phyloP scores from a whole-genome alignment of 352 stramenopile genomes.

The Pythium monospermum region DNA sequence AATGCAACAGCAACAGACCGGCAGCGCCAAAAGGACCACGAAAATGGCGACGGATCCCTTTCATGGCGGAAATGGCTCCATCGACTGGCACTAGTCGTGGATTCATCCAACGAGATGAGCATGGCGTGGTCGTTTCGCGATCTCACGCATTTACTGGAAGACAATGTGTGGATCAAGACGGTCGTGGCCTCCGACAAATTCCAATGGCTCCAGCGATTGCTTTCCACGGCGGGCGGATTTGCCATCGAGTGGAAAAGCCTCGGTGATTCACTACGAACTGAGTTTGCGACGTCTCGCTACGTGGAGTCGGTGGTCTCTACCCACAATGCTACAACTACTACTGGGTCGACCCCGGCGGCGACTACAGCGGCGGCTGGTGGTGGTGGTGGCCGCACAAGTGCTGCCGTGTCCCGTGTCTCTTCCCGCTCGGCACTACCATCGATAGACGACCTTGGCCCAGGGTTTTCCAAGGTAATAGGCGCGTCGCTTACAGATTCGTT shows the following conservation, averaged over 20 bases:
- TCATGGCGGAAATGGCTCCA: constrained; percentile 16
- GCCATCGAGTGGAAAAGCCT: constrained; percentile 43
- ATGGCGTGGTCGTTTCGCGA: constrained; percentile 33
- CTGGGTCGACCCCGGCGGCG: too few species aligned
- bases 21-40: neutral
- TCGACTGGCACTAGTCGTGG: constrained; percentile 22
- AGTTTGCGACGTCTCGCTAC: constrained; percentile 33
- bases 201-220: constrained; percentile 22
- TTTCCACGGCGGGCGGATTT: constrained; percentile 32
- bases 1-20: neutral
- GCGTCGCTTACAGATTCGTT: constrained; percentile 15
- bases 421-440: neutral
- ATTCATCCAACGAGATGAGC: constrained; percentile 39
- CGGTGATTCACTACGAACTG: constrained; percentile 46
- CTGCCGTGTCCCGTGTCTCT: neutral
- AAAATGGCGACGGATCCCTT: neutral
- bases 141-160: constrained; percentile 28
- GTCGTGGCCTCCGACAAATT: constrained; percentile 25
- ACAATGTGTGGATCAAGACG: constrained; percentile 39
- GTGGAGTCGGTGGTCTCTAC: constrained; percentile 2
- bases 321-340: neutral
- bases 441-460: neutral
- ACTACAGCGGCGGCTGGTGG: too few species aligned
- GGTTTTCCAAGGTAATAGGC: neutral
- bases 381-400: neutral